phyloP scores from a whole-genome alignment of 257 asterid genomes.

The Agastache rugosa region DNA sequence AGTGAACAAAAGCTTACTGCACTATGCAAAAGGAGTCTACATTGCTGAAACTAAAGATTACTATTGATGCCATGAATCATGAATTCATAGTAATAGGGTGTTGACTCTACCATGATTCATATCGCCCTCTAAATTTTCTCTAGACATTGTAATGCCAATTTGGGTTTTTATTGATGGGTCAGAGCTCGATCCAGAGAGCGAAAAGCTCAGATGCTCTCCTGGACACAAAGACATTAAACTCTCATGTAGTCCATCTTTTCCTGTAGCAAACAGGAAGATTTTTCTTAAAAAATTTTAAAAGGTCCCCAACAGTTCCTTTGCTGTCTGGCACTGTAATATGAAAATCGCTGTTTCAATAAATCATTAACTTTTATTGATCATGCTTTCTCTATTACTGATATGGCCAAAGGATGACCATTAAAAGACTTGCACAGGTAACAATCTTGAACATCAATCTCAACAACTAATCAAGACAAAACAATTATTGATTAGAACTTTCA shows the following conservation, averaged over 20 bases:
- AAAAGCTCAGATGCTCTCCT: neutral
- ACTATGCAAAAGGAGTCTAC: neutral
- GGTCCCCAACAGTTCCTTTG: neutral
- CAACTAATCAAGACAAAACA: conserved; percentile 3
- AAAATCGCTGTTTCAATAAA: neutral
- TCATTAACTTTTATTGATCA: neutral
- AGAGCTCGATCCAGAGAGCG: neutral
- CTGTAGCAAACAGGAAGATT: neutral
- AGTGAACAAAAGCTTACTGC: neutral
- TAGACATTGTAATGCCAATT: neutral
- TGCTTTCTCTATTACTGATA: neutral
- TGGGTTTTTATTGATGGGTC: neutral
- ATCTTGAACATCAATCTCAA: conserved; percentile 3
- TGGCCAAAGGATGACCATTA: neutral
- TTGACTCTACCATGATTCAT: neutral
- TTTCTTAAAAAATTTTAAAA: neutral
- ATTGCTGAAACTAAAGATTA: neutral
- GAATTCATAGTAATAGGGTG: neutral
- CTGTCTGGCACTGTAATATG: neutral
- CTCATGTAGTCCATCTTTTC: neutral
- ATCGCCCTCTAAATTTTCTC: neutral
- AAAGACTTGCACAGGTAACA: neutral
- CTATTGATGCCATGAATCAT: neutral
- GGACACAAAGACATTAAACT: neutral
- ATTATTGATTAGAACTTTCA: neutral